Evolutionary conservation across 2,329 filamentous ascomycete species (phyloP), one percentile per base, ranked within the genome.

Genomic region (Fusarium tjaetaba): DNA sequence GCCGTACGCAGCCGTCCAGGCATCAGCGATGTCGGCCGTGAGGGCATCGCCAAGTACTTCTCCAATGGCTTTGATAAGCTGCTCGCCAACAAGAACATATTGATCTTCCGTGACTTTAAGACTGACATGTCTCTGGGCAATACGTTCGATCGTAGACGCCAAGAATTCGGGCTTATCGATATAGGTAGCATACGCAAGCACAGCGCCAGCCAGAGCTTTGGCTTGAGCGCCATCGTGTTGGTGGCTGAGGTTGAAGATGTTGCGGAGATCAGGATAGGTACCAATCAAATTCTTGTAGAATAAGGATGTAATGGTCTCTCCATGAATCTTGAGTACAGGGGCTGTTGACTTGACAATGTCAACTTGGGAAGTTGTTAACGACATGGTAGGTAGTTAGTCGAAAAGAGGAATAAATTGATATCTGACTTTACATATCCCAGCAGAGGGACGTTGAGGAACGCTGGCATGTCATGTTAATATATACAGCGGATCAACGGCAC

Each of bases 251-350:
- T 93, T 94, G 87, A 94, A 94, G 80, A 91, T 84, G 78, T 90
- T 87, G 73, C 89, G 87, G 32, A 94, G 86, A 41, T 88, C 86
- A 0, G 91, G 91, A 64, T 93, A 85, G 41, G 88, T 88, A 9
- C 79, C 78, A 36, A 94, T 84, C 84, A 94, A 87, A 76, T 88
- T 89, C 70, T 85, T 84, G 84, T 94, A 94, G 84, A 94, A 94
- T 65, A 87, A 85, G 11, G 85, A 85, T 6, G 91, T 90, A 78
- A 94, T 92, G 68, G 86, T 84, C 63, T 86, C 85, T 79, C 92
- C 92, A 79, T 93, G 88, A 68, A 90, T 85, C 42, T 62, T 59
- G 10, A 65, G 48, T 2, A 59, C 28, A 38, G 63, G 63, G 1
- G 46, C 48, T 42, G 63, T 65, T 30, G 63, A 65, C 45, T 65